Base-by-base conservation (phyloP, 2,329 filamentous ascomycete species). In the Diplocarpon mali region DNA sequence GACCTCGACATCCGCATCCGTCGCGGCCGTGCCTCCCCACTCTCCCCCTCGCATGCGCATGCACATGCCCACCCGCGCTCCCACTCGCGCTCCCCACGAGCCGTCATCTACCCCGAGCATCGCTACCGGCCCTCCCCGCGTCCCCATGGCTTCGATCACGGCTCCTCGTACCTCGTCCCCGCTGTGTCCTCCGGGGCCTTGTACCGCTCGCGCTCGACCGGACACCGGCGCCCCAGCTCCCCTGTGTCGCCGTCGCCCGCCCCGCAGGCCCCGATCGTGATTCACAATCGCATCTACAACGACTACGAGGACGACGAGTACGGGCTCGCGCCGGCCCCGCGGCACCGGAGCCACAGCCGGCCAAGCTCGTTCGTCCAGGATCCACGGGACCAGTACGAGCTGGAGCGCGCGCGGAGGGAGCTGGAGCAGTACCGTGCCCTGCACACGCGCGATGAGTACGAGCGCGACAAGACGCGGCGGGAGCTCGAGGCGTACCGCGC, bases 201-300 rank as follows among this genome's bases (percentile, higher is more conserved):
- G 5, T 47, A 45, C 9, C 46, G 55, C 24, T 51, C 54, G 3
- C 38, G 40, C 14, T 52, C 54, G 2, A 48, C 46, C 1, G 48
- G 52, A 3, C 45, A 47, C 39, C 45, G 49, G 15, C 46, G 48
- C 10, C 38, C 48, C 13, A 45, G 38, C 4, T 48, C 48, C 17
- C 53, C 55, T 9, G 47, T 48, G 13, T 39, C 62, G 1, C 43
- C 49, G 16, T 42, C 44, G 28, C 42, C 61, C 57, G 12, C 44
- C 3, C 38, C 60, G 57, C 14, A 65, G 5, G 72, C 46, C 5
- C 42, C 73, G 1, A 66, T 78, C 38, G 70, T 78, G 42, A 77
- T 78, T 58, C 75, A 76, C 56, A 78, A 76, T 58, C 66, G 66
- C 45, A 70, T 74, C 46, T 70, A 72, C 53, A 65, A 69, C 1